Percentiles rank a stretch among this genome's conserved stretches.
These are phyloP conservation scores for Sporothrix schenckii DNA, from an alignment of 2,329 filamentous ascomycete genomes.

Conservation along the genomic window DNA sequence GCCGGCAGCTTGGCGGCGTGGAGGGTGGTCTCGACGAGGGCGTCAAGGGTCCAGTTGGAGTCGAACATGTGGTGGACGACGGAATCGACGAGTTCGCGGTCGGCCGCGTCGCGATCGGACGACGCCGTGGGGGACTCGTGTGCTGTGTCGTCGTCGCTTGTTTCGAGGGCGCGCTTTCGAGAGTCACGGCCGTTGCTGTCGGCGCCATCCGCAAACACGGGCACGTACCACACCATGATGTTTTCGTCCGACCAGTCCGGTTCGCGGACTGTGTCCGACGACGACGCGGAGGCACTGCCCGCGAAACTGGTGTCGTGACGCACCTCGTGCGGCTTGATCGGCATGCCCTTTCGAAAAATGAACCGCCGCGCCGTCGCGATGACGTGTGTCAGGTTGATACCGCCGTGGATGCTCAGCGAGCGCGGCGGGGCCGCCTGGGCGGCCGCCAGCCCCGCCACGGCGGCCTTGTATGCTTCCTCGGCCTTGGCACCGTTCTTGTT, in stretches of 20 bases:
- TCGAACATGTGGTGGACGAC: conserved; percentile 79
- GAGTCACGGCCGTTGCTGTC: conserved; percentile 24
- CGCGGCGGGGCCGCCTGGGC: conserved; percentile 7
- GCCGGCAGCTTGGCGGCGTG: conserved; percentile 69
- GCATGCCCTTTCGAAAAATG: conserved; percentile 81
- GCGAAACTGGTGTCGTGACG: conserved; percentile 45
- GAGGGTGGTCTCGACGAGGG: conserved; percentile 67
- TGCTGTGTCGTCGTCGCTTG: conserved; percentile 27
- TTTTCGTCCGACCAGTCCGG: conserved; percentile 77
- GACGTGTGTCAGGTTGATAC: conserved; percentile 76
- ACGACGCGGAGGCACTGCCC: background rate
- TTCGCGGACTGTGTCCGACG: conserved; percentile 45
- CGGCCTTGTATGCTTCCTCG: background rate
- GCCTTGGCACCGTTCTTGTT: background rate
- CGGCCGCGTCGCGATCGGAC: conserved; percentile 32
- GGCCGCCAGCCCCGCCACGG: background rate
- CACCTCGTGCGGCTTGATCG: conserved; percentile 72
- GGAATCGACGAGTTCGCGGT: conserved; percentile 58
- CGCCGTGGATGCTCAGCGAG: conserved; percentile 71
- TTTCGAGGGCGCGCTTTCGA: conserved; percentile 43
- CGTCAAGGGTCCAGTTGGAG: conserved; percentile 73
- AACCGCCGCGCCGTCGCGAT: conserved; percentile 83
- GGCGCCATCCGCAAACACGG: conserved; percentile 45
- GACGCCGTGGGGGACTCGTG: background rate
- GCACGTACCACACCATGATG: conserved; percentile 83